Conservation (phyloP, 2,329 filamentous ascomycete species). For the Venturia carpophila region DNA sequence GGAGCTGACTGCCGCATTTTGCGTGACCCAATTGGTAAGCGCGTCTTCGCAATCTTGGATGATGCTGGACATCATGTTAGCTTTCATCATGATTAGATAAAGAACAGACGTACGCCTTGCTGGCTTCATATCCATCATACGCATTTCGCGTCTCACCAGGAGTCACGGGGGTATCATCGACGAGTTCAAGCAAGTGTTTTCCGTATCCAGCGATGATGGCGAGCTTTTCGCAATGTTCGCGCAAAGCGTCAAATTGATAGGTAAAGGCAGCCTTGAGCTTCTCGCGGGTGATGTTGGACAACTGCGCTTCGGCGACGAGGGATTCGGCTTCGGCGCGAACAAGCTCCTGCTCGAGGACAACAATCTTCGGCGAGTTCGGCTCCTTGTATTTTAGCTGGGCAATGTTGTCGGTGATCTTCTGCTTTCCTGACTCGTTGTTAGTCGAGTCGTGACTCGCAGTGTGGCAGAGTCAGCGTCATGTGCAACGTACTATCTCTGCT, state of each 20-base stretch:
- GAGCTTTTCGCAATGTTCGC: slow-evolving; percentile 96
- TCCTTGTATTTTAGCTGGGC: slow-evolving; percentile 99
- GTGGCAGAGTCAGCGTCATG: neutral
- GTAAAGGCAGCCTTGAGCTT: slow-evolving; percentile 98
- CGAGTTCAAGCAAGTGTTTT: slow-evolving; percentile 93
- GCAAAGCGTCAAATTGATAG: slow-evolving; percentile 95
- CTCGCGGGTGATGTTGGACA: slow-evolving; percentile 98
- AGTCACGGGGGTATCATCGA: slow-evolving; percentile 94
- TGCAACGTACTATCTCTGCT: slow-evolving; percentile 77
- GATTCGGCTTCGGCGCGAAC: slow-evolving; percentile 97
- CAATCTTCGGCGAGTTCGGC: slow-evolving; percentile 93
- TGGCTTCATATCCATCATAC: slow-evolving; percentile 96
- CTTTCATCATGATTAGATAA: neutral
- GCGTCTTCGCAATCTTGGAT: slow-evolving; percentile 98
- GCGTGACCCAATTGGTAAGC: slow-evolving; percentile 91
- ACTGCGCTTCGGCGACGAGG: slow-evolving; percentile 94
- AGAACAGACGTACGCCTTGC: slow-evolving; percentile 59
- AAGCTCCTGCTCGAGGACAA: slow-evolving; percentile 95
- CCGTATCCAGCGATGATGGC: slow-evolving; percentile 96
- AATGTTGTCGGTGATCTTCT: slow-evolving; percentile 98
- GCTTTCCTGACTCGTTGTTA: slow-evolving; percentile 57
- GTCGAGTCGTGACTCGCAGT: neutral
- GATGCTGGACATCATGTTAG: slow-evolving; percentile 48
- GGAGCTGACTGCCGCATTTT: slow-evolving; percentile 79
- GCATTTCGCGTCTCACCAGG: slow-evolving; percentile 92